phyloP scores from a whole-genome alignment of 2,329 filamentous ascomycete genomes.

The Monilinia vaccinii-corymbosi region DNA sequence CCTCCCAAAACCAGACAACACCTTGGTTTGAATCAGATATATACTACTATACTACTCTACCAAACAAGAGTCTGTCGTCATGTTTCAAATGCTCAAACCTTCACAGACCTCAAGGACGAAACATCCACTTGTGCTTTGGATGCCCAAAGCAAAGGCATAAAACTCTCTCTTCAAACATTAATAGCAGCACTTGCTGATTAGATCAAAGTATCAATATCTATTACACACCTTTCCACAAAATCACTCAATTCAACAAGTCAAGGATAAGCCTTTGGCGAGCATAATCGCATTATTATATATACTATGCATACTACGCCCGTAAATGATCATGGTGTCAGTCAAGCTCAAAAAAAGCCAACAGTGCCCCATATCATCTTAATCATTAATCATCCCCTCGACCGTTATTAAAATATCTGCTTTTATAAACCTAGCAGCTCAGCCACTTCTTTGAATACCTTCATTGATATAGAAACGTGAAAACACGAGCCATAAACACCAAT shows the following conservation, averaged over 20 bases:
- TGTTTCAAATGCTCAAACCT: too few species aligned
- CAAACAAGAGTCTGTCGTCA: too few species aligned
- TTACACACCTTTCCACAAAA: too few species aligned
- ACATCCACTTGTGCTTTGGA: too few species aligned
- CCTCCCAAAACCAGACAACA: too few species aligned
- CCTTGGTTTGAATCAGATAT: too few species aligned
- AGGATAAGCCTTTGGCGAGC: neutral
- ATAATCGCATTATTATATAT: slow-evolving; percentile 1
- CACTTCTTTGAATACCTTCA: neutral
- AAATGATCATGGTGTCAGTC: neutral
- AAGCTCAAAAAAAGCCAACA: neutral
- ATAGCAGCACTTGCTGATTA: too few species aligned
- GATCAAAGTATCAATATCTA: neutral
- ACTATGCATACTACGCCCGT: slow-evolving; percentile 1
- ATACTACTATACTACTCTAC: too few species aligned
- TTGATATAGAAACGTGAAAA: slow-evolving; percentile 18
- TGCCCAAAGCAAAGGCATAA: too few species aligned
- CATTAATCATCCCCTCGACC: slow-evolving; percentile 6
- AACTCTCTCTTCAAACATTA: too few species aligned
- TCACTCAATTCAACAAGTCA: too few species aligned
- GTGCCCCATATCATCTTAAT: neutral
- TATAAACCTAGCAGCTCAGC: slow-evolving; percentile 1
- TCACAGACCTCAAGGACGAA: too few species aligned
- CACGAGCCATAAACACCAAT: slow-evolving; percentile 28
- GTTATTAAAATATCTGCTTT: slow-evolving; percentile 6